These are phyloP conservation scores for Paramyrothecium roridum DNA, from an alignment of 2,329 filamentous ascomycete genomes.

Conservation along the genomic window DNA sequence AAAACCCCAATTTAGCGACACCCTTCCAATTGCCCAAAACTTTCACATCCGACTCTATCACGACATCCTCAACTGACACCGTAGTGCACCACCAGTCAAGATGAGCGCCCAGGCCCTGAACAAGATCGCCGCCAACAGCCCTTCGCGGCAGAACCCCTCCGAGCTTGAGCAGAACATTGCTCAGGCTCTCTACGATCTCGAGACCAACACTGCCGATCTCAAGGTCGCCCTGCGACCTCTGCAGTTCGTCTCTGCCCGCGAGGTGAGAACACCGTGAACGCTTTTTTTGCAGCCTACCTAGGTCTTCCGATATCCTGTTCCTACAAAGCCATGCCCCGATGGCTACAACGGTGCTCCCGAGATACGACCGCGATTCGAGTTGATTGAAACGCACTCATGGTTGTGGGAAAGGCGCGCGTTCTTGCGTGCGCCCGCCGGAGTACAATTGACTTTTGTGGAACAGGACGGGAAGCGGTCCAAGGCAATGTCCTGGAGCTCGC, in stretches of 20 bases:
- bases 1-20: conserved; percentile 39
- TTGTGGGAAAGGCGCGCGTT: conserved; percentile 22
- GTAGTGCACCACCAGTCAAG: conserved; percentile 44
- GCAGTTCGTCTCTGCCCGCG: conserved; percentile 97
- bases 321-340: conserved; percentile 31
- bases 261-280: conserved; percentile 71
- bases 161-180: conserved; percentile 98
- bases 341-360: conserved; percentile 25
- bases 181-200: conserved; percentile 95
- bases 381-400: conserved; percentile 11
- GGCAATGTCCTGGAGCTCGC: conserved; percentile 69
- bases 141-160: conserved; percentile 90
- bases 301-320: conserved; percentile 40
- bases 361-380: conserved; percentile 19
- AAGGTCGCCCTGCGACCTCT: conserved; percentile 94
- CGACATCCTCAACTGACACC: conserved; percentile 24
- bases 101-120: conserved; percentile 74
- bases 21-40: conserved; percentile 25
- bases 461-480: conserved; percentile 76
- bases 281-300: conserved; percentile 10
- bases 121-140: conserved; percentile 98
- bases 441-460: conserved; percentile 51
- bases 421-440: conserved; percentile 20
- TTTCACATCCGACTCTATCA: conserved; percentile 17
- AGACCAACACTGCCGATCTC: conserved; percentile 98